Evolutionary conservation across 495 filamentous ascomycete species (phyloP).

Genomic region (Umbilicaria muhlenbergii): DNA sequence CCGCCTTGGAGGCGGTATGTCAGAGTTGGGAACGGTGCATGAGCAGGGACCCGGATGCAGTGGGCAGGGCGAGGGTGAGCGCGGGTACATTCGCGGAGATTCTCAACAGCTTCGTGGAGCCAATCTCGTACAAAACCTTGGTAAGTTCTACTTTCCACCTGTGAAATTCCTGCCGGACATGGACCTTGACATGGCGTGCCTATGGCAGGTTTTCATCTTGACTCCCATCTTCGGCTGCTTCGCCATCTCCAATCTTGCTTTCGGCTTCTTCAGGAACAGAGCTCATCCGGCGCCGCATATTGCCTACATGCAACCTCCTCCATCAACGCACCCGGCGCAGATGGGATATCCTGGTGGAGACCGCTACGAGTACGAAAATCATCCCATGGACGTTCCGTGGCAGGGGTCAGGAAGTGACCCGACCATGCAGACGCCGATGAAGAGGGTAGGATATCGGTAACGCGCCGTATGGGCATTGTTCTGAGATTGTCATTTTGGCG

Average conservation of each 20-base stretch:
- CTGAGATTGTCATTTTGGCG: no score
- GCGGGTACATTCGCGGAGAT: slow-evolving; percentile 75
- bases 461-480: no score
- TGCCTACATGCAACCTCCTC: slow-evolving; percentile 2
- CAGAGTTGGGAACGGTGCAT: slow-evolving; percentile 75
- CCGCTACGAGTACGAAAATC: background rate
- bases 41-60: slow-evolving; percentile 50
- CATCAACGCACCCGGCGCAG: background rate
- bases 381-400: background rate
- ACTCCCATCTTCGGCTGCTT: slow-evolving; percentile 39
- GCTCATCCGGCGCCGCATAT: slow-evolving; percentile 11
- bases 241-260: slow-evolving; percentile 40
- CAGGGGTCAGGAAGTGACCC: background rate
- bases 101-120: slow-evolving; percentile 54
- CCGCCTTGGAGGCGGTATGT: slow-evolving; percentile 58
- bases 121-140: slow-evolving; percentile 59
- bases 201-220: slow-evolving; percentile 31
- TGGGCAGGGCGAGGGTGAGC: slow-evolving; percentile 49
- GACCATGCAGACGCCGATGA: slow-evolving; percentile 3
- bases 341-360: background rate
- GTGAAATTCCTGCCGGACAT: background rate
- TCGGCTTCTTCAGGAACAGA: slow-evolving; percentile 26
- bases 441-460: slow-evolving; percentile 9
- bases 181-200: background rate
- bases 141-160: slow-evolving; percentile 22